Evolutionary conservation across 306 rosid genomes (phyloP).

Genomic region (Prosopis cineraria): DNA sequence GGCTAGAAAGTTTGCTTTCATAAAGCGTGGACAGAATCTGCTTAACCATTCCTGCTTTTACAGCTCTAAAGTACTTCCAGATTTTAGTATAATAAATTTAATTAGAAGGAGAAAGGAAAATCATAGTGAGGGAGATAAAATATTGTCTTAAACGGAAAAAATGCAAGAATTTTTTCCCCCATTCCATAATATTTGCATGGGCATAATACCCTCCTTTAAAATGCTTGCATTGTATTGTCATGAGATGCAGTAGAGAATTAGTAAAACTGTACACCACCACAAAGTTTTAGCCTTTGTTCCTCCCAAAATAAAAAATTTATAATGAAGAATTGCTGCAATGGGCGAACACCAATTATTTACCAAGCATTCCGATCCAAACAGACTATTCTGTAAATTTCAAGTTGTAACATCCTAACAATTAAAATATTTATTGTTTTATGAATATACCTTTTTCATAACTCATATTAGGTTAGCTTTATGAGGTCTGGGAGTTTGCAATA

Average conservation of each 20-base stretch:
- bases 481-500: background rate
- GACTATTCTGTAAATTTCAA: background rate
- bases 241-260: background rate
- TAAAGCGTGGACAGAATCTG: background rate
- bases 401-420: background rate
- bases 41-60: background rate
- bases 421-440: background rate
- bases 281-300: background rate
- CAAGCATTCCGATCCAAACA: background rate
- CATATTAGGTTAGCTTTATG: background rate
- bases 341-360: background rate
- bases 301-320: background rate
- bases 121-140: background rate
- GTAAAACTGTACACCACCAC: background rate
- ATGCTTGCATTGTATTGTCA: background rate
- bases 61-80: background rate
- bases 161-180: background rate
- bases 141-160: background rate
- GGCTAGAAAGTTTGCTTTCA: slow-evolving; percentile 12
- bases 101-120: background rate
- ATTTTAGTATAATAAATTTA: background rate
- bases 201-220: background rate
- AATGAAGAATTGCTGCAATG: background rate
- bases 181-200: background rate
- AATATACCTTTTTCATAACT: background rate